Evolutionary conservation across 73 alveolate genomes (phyloP).

Genomic region (Tetrahymena borealis): DNA sequence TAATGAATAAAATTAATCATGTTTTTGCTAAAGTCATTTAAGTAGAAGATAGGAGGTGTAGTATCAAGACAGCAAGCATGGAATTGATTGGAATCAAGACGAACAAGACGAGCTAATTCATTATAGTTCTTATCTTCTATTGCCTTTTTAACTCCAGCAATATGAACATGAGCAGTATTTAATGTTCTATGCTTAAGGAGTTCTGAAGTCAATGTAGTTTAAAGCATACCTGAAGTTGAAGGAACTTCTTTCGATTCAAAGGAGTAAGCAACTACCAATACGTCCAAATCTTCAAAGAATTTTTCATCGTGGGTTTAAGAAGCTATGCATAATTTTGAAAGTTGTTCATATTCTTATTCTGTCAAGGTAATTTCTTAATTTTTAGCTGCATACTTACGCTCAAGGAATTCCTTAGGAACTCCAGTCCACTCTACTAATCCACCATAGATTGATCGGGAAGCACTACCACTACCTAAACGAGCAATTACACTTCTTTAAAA

Average conservation of each 20-base stretch:
- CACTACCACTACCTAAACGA: constrained; percentile 94
- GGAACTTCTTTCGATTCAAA: constrained; percentile 63
- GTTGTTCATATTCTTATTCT: constrained; percentile 53
- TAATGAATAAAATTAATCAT: constrained; percentile 22
- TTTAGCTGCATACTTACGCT: neutral
- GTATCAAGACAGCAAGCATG: constrained; percentile 72
- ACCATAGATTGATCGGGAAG: constrained; percentile 84
- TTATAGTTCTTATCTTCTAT: constrained; percentile 58
- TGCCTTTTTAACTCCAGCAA: constrained; percentile 52
- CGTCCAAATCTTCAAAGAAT: constrained; percentile 56
- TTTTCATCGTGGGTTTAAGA: constrained; percentile 1
- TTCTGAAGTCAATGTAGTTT: constrained; percentile 71
- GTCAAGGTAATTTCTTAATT: constrained; percentile 49
- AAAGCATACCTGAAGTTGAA: constrained; percentile 83
- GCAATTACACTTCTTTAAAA: constrained; percentile 67
- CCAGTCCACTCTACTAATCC: constrained; percentile 85
- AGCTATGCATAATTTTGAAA: constrained; percentile 50
- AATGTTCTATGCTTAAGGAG: constrained; percentile 36
- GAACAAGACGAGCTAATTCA: constrained; percentile 15
- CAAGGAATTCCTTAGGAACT: constrained; percentile 20
- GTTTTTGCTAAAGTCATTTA: constrained; percentile 52
- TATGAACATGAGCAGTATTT: constrained; percentile 53
- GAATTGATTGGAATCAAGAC: constrained; percentile 25
- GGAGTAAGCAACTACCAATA: constrained; percentile 19
- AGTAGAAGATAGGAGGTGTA: constrained; percentile 55